Percentiles rank a stretch among this genome's conserved stretches.
These are phyloP conservation scores for Nissolia schottii DNA, from an alignment of 306 rosid species.

Conservation along the genomic window DNA sequence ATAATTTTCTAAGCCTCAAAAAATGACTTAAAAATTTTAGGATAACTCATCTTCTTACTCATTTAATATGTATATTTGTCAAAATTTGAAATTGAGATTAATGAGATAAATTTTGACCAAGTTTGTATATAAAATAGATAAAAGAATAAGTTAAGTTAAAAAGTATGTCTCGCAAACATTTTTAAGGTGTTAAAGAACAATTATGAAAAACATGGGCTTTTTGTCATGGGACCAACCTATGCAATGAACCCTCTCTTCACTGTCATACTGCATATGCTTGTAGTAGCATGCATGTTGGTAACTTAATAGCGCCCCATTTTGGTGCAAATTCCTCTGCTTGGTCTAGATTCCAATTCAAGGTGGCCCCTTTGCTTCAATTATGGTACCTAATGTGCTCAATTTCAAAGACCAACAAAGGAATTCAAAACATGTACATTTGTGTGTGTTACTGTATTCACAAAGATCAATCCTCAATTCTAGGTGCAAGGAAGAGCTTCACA, in stretches of 20 bases:
- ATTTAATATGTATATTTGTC: no score
- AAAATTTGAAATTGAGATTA: no score
- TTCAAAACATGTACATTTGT: neutral
- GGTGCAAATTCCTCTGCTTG: neutral
- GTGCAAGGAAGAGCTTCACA: neutral
- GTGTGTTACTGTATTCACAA: no score
- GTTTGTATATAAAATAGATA: no score
- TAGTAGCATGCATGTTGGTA: neutral
- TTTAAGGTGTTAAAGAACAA: neutral
- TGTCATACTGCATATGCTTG: neutral
- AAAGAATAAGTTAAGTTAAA: no score
- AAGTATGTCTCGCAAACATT: no score
- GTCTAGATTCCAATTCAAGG: neutral
- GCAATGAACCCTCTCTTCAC: neutral
- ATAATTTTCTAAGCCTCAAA: no score
- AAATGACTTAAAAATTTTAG: no score
- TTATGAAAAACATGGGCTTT: neutral
- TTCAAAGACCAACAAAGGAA: neutral
- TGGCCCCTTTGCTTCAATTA: neutral
- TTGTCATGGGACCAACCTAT: neutral
- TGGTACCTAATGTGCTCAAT: neutral
- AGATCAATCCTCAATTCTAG: neutral
- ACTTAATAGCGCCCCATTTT: neutral
- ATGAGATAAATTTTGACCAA: no score
- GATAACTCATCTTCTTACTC: no score